Evolutionary conservation across 495 filamentous ascomycete genomes (phyloP), one percentile per base, ranked within the genome.

Genomic region (Amorphotheca resinae): DNA sequence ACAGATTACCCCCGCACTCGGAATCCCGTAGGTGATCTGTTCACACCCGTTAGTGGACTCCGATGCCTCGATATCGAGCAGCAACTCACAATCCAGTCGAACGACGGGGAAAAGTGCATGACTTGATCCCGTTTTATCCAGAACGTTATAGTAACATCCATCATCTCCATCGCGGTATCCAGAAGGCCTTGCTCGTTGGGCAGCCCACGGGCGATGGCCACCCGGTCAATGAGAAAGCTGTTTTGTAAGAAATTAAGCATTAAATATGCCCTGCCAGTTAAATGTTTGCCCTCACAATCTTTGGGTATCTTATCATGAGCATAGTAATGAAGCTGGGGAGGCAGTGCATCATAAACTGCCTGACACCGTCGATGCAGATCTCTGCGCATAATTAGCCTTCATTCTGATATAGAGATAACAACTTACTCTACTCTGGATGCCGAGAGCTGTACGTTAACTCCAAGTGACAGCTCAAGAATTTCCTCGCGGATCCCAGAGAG

Each of bases 71-170:
- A 15, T 6, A 38, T 38, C 20, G 23, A 28, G 21, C 6, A 22
- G 14, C 31, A 9, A 42, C 44, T 14, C 32, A 55, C 52, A 34
- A 56, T 52, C 53, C 53, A 52, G 38, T 56, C 53, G 21, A 56
- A 56, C 8, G n/a, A 8, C n/a, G 17, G 18, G 3, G 41, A 32
- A n/a, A 33, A 56, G 22, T 16, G 11, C 31, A 44, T 38, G 0
- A 56, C 33, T 14, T 45, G 37, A 38, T 52, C 53, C 25, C 50
- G 22, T 15, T 48, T 49, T 1, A 45, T 44, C 53, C 53, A 56
- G 18, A 56, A 48, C 41, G 47, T 47, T 18, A 56, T 33, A 9
- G 42, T 26, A 4, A 48, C 28, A 22, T 52, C 49, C 18, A 56
- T 41, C 17, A 52, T 52, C n/a, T 56, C 46, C 39, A 52, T 37